phyloP scores from a whole-genome alignment of 495 filamentous ascomycete species.

The Coniosporium apollinis region DNA sequence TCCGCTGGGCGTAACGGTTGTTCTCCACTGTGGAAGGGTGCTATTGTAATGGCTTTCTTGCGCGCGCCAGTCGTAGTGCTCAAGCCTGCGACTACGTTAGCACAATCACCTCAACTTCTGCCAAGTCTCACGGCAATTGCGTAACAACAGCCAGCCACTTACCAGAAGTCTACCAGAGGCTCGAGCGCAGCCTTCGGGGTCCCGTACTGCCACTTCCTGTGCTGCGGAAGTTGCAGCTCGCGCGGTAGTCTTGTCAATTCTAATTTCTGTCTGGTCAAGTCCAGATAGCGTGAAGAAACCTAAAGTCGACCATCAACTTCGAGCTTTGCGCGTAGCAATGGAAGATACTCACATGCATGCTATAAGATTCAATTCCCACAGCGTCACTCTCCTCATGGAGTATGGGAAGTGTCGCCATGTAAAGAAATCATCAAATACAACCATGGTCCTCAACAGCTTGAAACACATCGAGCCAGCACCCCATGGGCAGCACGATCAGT shows the following conservation, averaged over 20 bases:
- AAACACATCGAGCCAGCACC: not conserved
- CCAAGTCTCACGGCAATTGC: too few species aligned
- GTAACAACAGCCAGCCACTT: not conserved
- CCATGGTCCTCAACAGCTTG: not conserved
- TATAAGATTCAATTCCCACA: constrained; percentile 1
- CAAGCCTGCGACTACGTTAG: constrained; percentile 28
- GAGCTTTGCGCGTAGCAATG: too few species aligned
- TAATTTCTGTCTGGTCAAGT: constrained; percentile 25
- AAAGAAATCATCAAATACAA: not conserved
- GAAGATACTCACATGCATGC: constrained; percentile 3
- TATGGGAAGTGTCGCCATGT: too few species aligned
- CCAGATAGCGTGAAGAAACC: constrained; percentile 22
- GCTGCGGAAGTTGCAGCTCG: constrained; percentile 14
- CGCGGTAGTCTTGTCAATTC: constrained; percentile 21
- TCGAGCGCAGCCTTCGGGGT: constrained; percentile 23
- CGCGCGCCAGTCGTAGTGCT: constrained; percentile 43
- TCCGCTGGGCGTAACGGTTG: constrained; percentile 21
- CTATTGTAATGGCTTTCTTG: constrained; percentile 38
- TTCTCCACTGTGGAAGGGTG: constrained; percentile 42
- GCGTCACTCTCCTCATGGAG: too few species aligned
- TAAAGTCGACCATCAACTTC: too few species aligned
- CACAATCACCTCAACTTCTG: not conserved
- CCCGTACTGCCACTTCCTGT: constrained; percentile 15
- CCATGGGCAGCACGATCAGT: not conserved
- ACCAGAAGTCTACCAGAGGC: constrained; percentile 24